phyloP scores from a whole-genome alignment of 805 yeast genomes.

The Lipomyces starkeyi region DNA sequence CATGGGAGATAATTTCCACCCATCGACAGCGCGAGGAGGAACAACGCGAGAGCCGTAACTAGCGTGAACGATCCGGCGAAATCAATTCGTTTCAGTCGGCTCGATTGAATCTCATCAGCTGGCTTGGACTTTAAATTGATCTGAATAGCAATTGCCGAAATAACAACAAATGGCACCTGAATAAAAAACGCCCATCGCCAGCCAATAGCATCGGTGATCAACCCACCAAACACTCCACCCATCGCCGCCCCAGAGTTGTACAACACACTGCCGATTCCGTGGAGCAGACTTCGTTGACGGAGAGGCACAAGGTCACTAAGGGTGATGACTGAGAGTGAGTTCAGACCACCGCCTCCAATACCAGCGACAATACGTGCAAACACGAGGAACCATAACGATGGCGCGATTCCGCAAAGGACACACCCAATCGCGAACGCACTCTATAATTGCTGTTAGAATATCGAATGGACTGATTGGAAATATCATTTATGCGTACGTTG shows the following conservation, averaged over 20 bases:
- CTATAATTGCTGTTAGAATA: slow-evolving; percentile 44
- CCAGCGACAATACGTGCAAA: slow-evolving; percentile 73
- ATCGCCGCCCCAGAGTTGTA: slow-evolving; percentile 77
- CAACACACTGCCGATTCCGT: slow-evolving; percentile 78
- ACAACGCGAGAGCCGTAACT: slow-evolving; percentile 61
- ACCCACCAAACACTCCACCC: slow-evolving; percentile 68
- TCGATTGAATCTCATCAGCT: slow-evolving; percentile 47
- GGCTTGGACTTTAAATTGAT: slow-evolving; percentile 36
- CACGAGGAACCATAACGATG: slow-evolving; percentile 44
- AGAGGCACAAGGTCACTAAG: slow-evolving; percentile 77
- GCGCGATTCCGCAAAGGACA: slow-evolving; percentile 55
- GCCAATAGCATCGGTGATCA: slow-evolving; percentile 57
- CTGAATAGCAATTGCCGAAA: slow-evolving; percentile 48
- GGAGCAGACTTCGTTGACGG: slow-evolving; percentile 78
- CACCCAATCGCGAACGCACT: slow-evolving; percentile 53
- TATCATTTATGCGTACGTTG: slow-evolving; percentile 19
- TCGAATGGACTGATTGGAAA: slow-evolving; percentile 51
- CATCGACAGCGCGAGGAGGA: slow-evolving; percentile 68
- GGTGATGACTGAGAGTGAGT: slow-evolving; percentile 74
- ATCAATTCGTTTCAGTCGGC: slow-evolving; percentile 65
- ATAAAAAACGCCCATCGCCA: slow-evolving; percentile 62
- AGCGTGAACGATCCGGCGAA: slow-evolving; percentile 67
- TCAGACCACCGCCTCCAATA: slow-evolving; percentile 90
- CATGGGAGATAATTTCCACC: slow-evolving; percentile 64
- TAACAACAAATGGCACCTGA: slow-evolving; percentile 51